These are phyloP conservation scores for Aspergillus cavernicola DNA, from an alignment of 495 filamentous ascomycete genomes.

Conservation along the genomic window DNA sequence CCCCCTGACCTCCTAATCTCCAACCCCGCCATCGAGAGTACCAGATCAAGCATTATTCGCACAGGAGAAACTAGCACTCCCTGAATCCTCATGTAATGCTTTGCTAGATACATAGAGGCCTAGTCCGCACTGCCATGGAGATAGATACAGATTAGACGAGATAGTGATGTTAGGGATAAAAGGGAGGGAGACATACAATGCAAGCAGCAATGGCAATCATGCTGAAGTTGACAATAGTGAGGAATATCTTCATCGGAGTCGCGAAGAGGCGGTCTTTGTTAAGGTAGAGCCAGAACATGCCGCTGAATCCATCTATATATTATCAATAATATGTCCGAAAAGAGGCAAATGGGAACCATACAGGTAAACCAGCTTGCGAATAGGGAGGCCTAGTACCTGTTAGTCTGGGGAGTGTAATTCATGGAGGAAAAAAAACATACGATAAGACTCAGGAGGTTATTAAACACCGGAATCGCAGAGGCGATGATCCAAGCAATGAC, in stretches of 20 bases:
- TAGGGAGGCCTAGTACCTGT: constrained; percentile 1
- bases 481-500: constrained; percentile 68
- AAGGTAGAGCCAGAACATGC: constrained; percentile 44
- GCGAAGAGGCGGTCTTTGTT: constrained; percentile 31
- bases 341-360: too few relatives aligned
- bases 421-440: constrained; percentile 12
- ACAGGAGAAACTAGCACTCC: constrained; percentile 13
- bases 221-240: constrained; percentile 29
- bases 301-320: constrained; percentile 26
- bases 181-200: constrained; percentile 26
- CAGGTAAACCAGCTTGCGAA: constrained; percentile 37
- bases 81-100: constrained; percentile 10
- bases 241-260: constrained; percentile 27
- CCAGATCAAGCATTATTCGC: constrained; percentile 11
- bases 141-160: neutral
- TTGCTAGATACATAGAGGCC: constrained; percentile 14
- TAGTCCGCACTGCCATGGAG: constrained; percentile 1
- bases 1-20: too few relatives aligned
- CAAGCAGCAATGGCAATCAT: constrained; percentile 30
- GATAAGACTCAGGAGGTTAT: constrained; percentile 54
- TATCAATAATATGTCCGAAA: too few relatives aligned
- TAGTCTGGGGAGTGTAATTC: neutral
- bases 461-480: constrained; percentile 70
- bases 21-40: too few relatives aligned
- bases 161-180: neutral